These are phyloP conservation scores for Wilcoxina mikolae DNA, from an alignment of 495 filamentous ascomycete genomes.

Conservation along the genomic window DNA sequence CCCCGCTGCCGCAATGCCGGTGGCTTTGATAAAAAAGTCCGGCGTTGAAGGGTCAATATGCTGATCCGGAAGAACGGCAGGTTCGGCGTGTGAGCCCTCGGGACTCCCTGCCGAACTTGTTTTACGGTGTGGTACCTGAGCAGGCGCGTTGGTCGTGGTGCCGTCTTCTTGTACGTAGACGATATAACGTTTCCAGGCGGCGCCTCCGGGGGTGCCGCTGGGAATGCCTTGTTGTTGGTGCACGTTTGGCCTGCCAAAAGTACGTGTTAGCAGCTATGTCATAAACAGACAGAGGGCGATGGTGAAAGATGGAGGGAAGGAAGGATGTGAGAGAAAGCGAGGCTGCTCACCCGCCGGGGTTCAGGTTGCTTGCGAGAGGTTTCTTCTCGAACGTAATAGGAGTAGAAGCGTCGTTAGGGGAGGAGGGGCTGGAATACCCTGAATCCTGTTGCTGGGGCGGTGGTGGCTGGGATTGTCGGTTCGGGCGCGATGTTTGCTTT, in stretches of 20 bases:
- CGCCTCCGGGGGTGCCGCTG: constrained; percentile 1
- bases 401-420: not conserved
- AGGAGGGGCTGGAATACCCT: constrained; percentile 21
- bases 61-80: not conserved
- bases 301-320: not conserved
- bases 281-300: not conserved
- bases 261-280: not conserved
- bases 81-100: not conserved
- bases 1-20: not conserved
- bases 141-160: not conserved
- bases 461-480: constrained; percentile 4
- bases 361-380: not conserved
- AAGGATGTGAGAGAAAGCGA: not conserved
- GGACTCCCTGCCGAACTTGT: not conserved
- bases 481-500: constrained; percentile 16
- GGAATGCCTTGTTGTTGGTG: not conserved
- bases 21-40: not conserved
- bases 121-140: not conserved
- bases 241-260: not conserved
- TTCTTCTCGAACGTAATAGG: constrained; percentile 1
- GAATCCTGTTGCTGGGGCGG: constrained; percentile 12
- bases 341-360: constrained; percentile 2
- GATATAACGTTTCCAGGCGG: constrained; percentile 19
- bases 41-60: not conserved
- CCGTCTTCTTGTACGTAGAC: constrained; percentile 22